These are phyloP conservation scores for Cryptococcus sp. DNA, from an alignment of 1,284 basidiomycete species.

Conservation along the genomic window DNA sequence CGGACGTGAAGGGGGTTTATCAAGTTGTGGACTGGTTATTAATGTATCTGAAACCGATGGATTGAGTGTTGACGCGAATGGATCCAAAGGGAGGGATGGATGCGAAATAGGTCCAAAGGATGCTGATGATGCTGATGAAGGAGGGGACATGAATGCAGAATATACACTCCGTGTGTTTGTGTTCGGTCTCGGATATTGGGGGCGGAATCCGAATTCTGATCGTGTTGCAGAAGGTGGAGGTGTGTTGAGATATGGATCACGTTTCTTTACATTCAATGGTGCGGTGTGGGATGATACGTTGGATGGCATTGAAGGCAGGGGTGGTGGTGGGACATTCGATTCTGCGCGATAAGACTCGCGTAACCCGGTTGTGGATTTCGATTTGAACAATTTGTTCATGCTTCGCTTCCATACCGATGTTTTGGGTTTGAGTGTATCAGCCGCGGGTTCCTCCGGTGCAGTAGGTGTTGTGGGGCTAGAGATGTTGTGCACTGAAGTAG, in stretches of 20 bases:
- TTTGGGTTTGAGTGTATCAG: neutral
- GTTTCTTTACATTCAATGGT: neutral
- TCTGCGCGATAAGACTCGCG: constrained; percentile 19
- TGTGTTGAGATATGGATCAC: constrained; percentile 4
- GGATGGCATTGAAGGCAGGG: too few species aligned
- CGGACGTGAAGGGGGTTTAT: constrained; percentile 5
- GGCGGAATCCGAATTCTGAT: too few species aligned
- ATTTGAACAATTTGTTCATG: constrained; percentile 39
- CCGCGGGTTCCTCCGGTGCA: neutral
- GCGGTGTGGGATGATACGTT: too few species aligned
- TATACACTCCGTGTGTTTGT: neutral
- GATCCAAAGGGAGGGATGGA: constrained; percentile 26
- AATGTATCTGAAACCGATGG: constrained; percentile 15
- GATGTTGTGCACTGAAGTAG: constrained; percentile 5
- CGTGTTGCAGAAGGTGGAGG: constrained; percentile 8
- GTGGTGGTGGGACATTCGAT: neutral
- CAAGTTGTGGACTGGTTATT: constrained; percentile 1
- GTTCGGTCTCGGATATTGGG: neutral
- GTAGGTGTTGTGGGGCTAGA: neutral
- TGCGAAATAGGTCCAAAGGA: constrained; percentile 14
- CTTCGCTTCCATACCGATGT: constrained; percentile 38
- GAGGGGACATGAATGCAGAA: neutral
- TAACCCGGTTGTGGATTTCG: constrained; percentile 36
- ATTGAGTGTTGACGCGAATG: constrained; percentile 36
- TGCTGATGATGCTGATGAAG: neutral